These are phyloP conservation scores for Cantharellus cinnabarinus DNA, from an alignment of 768 basidiomycete genomes.

Conservation along the genomic window DNA sequence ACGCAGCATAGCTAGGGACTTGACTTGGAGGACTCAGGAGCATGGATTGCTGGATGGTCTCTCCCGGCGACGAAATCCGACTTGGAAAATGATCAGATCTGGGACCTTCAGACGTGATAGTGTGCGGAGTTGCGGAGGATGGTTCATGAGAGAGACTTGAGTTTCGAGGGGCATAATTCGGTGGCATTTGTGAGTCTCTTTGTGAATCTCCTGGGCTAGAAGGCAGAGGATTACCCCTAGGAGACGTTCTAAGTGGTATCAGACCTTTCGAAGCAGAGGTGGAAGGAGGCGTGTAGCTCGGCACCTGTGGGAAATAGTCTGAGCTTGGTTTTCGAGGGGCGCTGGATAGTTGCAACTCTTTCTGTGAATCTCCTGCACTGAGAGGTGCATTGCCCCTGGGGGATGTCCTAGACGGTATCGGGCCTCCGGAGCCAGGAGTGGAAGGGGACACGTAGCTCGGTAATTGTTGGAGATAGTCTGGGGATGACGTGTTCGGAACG, in stretches of 20 bases:
- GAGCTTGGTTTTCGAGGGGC: no score
- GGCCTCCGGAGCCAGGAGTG: neutral
- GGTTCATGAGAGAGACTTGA: neutral
- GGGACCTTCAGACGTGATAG: neutral
- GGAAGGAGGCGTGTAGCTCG: neutral
- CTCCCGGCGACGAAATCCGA: no score
- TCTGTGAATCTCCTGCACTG: neutral
- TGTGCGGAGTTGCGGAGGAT: neutral
- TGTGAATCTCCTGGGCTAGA: neutral
- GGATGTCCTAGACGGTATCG: neutral
- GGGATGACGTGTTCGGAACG: no score
- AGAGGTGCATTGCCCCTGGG: neutral
- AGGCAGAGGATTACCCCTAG: neutral
- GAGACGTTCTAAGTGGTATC: neutral
- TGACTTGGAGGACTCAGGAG: no score
- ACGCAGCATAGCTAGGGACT: no score
- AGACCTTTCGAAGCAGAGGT: neutral
- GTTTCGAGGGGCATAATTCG: neutral
- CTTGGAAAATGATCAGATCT: neutral
- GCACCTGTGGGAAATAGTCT: neutral
- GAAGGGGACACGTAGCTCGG: neutral
- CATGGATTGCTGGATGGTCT: no score
- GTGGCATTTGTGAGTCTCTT: neutral
- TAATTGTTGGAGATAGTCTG: no score
- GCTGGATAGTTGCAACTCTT: neutral